Conservation (phyloP, 768 basidiomycete genomes). For the Nevesoporus exiguus region DNA sequence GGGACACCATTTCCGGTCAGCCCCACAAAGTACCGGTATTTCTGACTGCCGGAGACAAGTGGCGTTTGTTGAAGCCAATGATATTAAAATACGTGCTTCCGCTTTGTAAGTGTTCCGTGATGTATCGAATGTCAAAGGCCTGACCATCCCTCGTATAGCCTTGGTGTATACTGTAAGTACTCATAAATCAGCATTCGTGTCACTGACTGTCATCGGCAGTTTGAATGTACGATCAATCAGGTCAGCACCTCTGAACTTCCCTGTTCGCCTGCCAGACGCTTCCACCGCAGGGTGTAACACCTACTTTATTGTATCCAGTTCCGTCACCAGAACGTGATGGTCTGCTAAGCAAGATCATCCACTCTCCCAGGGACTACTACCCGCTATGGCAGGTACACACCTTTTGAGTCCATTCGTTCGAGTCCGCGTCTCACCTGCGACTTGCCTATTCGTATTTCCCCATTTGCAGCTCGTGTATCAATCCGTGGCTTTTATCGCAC, state of each 20-base stretch:
- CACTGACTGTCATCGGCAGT: constrained; percentile 42
- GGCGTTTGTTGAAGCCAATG: constrained; percentile 76
- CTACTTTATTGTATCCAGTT: constrained; percentile 85
- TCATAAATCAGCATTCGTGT: not conserved
- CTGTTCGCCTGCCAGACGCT: not conserved
- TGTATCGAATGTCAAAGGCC: not conserved
- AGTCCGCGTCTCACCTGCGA: constrained; percentile 2
- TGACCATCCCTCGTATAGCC: constrained; percentile 35
- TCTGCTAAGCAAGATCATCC: constrained; percentile 73
- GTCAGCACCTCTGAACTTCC: constrained; percentile 31
- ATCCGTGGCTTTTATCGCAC: constrained; percentile 89
- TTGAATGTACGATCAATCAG: constrained; percentile 92
- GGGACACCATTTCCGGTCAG: constrained; percentile 25
- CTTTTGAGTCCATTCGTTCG: constrained; percentile 4
- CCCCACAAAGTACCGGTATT: constrained; percentile 45
- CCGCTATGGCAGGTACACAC: constrained; percentile 81
- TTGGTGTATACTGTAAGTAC: constrained; percentile 58
- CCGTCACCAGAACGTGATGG: constrained; percentile 59
- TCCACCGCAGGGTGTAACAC: constrained; percentile 68
- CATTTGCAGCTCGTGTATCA: constrained; percentile 70
- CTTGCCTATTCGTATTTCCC: not conserved
- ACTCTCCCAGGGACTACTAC: constrained; percentile 87
- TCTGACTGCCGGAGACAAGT: constrained; percentile 72
- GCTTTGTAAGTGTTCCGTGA: constrained; percentile 58
- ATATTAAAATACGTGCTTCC: constrained; percentile 89